Base-by-base conservation (phyloP, 129 eudicot species). In the Centella asiatica region DNA sequence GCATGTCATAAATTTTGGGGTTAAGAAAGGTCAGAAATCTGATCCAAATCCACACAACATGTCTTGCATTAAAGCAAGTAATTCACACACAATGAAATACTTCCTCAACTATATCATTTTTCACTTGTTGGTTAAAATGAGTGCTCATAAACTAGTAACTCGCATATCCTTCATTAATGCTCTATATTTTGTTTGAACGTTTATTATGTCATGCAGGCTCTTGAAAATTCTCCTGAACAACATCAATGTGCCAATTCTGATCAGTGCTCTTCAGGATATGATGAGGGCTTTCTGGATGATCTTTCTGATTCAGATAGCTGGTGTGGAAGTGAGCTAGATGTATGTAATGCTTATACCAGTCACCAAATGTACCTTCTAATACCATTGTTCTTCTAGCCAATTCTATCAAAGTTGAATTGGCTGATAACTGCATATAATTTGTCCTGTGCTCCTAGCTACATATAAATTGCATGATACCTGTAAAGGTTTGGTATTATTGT, bases 191-290 rank as follows among this genome's bases (percentile, higher is more conserved):
- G 26, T 63, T 17, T n/a, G 47, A 44, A 44, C 39, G 45, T 64
- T 45, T 64, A 26, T 24, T 59, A 44, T 77, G 56, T 78, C 61
- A 57, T 77, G 66, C 71, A 84, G 94, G 78, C 75, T 67, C 76
- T 74, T 69, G 82, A 83, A 62, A 68, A 69, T 34, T 68, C 78
- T 65, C 79, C 72, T 1, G 60, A 72, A 46, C 80, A 52, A 53
- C 77, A 69, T 45, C 66, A 40, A 62, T 51, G 70, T 77, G 70
- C 57, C 49, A 57, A 76, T 69, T 52, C 80, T 25, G 84, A 80
- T 67, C 77, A 53, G 23, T 71, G 74, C 61, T 89, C 88, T 64
- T 89, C 97, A 13, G 97, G 74, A 51, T 86, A 75, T 66, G 78
- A 90, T 54, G 95, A 90, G 61, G 74, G 32, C 31, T 18, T 81